Evolutionary conservation across 768 basidiomycete species (phyloP).

Genomic region (Megacollybia marginata): DNA sequence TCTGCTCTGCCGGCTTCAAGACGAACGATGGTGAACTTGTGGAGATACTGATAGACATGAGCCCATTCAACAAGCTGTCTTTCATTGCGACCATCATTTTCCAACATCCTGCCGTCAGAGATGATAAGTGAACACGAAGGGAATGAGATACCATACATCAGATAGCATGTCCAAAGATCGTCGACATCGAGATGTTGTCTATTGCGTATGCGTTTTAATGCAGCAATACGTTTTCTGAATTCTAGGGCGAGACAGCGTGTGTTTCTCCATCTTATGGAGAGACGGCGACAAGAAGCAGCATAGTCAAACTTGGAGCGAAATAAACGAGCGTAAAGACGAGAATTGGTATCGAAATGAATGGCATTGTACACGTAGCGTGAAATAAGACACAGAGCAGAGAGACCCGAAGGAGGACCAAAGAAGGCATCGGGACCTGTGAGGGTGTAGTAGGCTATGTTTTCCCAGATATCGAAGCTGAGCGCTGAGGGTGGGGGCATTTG

Average conservation of each 20-base stretch:
- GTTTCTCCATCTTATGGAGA: conserved; percentile 28
- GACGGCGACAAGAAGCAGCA: conserved; percentile 29
- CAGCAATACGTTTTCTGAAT: conserved; percentile 32
- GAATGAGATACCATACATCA: conserved; percentile 30
- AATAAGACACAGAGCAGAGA: conserved; percentile 30
- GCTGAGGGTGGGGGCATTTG: conserved; percentile 7
- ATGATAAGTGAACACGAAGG: neutral
- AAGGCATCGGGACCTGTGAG: conserved; percentile 23
- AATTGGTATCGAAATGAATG: conserved; percentile 27
- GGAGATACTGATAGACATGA: conserved; percentile 19
- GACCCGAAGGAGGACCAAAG: conserved; percentile 34
- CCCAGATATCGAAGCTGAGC: conserved; percentile 21
- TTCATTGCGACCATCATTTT: conserved; percentile 42
- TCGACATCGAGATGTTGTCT: conserved; percentile 16
- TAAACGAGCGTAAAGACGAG: conserved; percentile 33
- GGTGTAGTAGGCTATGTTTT: conserved; percentile 35
- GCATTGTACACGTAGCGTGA: conserved; percentile 27
- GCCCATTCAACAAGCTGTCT: conserved; percentile 37
- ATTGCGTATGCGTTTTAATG: conserved; percentile 33
- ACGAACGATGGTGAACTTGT: conserved; percentile 8
- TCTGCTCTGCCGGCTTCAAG: conserved; percentile 1
- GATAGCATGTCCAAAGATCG: conserved; percentile 47
- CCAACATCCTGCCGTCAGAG: conserved; percentile 26
- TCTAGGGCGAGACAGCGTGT: conserved; percentile 32
- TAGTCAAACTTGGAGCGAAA: conserved; percentile 40